Conservation (phyloP, 2,329 filamentous ascomycete species). For the Talaromyces albobiverticillius region DNA sequence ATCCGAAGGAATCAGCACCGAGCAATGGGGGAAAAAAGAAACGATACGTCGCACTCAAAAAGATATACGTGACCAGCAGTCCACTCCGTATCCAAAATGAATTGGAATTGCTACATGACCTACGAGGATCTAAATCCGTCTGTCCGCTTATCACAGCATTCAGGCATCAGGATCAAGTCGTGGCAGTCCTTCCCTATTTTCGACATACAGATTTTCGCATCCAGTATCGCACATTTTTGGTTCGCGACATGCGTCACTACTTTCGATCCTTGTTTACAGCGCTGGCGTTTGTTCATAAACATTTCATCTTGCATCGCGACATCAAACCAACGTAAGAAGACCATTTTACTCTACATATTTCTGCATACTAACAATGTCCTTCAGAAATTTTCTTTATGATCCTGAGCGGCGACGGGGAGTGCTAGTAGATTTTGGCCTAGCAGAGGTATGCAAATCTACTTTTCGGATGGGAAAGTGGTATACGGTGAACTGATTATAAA, state of each 20-base stretch:
- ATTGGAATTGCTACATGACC: constrained; percentile 84
- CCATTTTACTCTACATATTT: background rate
- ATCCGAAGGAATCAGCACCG: constrained; percentile 28
- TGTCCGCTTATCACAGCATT: constrained; percentile 98
- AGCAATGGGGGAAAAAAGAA: constrained; percentile 41
- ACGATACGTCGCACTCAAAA: constrained; percentile 94
- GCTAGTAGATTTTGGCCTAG: constrained; percentile 97
- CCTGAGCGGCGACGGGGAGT: constrained; percentile 73
- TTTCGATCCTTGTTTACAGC: constrained; percentile 85
- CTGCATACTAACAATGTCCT: background rate
- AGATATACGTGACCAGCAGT: constrained; percentile 98
- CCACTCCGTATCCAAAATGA: constrained; percentile 93
- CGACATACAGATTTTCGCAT: constrained; percentile 86
- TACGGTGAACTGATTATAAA: background rate
- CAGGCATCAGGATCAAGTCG: constrained; percentile 86
- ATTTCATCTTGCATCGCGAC: constrained; percentile 85
- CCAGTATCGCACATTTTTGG: constrained; percentile 88
- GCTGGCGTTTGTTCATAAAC: constrained; percentile 75
- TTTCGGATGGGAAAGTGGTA: background rate
- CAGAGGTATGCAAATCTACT: constrained; percentile 56
- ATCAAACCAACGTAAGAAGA: constrained; percentile 77
- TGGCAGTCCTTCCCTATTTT: constrained; percentile 93
- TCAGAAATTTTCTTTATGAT: constrained; percentile 87
- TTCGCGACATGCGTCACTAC: constrained; percentile 84
- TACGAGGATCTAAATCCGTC: constrained; percentile 77